Evolutionary conservation across 2,329 filamentous ascomycete species (phyloP).

Genomic region (Sclerotiophoma versabilis): DNA sequence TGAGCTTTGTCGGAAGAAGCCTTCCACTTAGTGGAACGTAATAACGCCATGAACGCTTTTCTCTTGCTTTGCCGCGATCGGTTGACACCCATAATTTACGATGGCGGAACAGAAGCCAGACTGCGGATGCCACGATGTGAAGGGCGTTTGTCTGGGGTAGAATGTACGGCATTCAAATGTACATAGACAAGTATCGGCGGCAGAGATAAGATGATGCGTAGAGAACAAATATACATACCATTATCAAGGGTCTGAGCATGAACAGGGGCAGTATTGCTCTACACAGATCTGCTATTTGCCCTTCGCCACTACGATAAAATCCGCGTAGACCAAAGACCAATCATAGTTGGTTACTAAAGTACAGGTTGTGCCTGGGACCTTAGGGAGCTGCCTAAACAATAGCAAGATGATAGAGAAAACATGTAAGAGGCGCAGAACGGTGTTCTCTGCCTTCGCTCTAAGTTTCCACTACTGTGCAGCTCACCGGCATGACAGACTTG

Average conservation of each 20-base stretch:
- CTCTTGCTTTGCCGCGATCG: no score
- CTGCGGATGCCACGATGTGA: slow-evolving; percentile 14
- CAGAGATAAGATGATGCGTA: slow-evolving; percentile 13
- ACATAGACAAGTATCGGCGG: slow-evolving; percentile 9
- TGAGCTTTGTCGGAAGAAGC: no score
- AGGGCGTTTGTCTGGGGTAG: slow-evolving; percentile 6
- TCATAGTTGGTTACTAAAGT: slow-evolving; percentile 7
- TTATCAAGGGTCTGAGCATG: slow-evolving; percentile 6
- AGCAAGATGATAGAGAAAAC: slow-evolving; percentile 12
- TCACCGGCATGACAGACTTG: slow-evolving; percentile 31
- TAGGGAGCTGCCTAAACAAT: slow-evolving; percentile 14
- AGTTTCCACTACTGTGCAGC: background rate
- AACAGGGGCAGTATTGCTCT: background rate
- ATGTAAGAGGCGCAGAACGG: background rate
- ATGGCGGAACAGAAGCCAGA: slow-evolving; percentile 16
- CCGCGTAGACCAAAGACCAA: background rate
- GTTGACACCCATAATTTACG: background rate
- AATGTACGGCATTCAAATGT: slow-evolving; percentile 1
- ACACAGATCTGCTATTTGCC: background rate
- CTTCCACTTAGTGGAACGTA: no score
- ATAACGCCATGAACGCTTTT: no score
- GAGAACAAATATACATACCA: slow-evolving; percentile 15
- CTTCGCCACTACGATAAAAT: background rate
- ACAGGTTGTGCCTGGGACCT: slow-evolving; percentile 4
- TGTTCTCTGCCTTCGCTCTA: background rate